Conservation (phyloP, 495 filamentous ascomycete species). For the Penicillium paradoxum region DNA sequence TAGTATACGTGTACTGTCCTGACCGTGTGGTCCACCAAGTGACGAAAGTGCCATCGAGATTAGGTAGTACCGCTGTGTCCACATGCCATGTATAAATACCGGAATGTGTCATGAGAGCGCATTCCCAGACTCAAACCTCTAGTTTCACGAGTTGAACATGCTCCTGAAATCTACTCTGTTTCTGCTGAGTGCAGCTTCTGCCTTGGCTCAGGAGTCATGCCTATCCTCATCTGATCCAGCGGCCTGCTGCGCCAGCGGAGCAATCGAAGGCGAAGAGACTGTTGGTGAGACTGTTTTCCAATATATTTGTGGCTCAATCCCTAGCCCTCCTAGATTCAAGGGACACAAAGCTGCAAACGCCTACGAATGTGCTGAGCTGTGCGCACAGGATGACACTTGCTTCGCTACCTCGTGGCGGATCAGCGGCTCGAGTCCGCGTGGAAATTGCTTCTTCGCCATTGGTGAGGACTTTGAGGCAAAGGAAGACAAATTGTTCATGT, state of each 20-base stretch:
- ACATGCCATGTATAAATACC: background rate
- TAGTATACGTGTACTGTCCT: background rate
- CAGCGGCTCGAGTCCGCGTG: background rate
- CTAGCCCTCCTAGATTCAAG: background rate
- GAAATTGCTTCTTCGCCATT: background rate
- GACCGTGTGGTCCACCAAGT: background rate
- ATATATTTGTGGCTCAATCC: background rate
- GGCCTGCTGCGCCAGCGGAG: background rate
- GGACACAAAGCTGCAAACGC: background rate
- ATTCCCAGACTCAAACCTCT: background rate
- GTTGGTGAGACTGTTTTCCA: background rate
- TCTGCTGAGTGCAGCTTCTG: background rate
- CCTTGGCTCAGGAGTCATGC: background rate
- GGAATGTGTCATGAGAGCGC: background rate
- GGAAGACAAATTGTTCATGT: background rate
- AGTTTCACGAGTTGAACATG: background rate
- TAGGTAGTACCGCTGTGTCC: background rate
- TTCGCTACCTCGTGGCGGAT: background rate
- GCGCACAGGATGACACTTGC: background rate
- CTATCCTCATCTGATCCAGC: background rate
- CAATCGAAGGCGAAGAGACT: background rate
- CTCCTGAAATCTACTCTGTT: background rate
- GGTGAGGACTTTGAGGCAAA: background rate
- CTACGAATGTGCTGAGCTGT: background rate
- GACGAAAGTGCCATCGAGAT: background rate